Evolutionary conservation across 2,329 filamentous ascomycete species (phyloP).

Genomic region (Mariannaea sp.): DNA sequence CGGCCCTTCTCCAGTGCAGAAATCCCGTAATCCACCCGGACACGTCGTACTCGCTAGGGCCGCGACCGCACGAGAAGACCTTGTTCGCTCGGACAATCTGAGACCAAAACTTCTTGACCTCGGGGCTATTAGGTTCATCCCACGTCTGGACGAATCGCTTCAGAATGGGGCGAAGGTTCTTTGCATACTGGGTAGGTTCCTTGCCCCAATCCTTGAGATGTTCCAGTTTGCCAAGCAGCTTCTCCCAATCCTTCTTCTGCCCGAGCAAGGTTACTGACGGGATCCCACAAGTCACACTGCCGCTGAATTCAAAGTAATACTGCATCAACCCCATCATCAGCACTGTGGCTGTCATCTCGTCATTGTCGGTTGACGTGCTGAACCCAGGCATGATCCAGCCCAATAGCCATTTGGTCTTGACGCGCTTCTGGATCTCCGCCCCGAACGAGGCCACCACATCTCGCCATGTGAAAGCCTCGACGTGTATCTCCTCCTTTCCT

Average conservation of each 20-base stretch:
- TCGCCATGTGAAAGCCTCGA: constrained; percentile 34
- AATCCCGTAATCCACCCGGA: constrained; percentile 57
- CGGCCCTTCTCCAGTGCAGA: constrained; percentile 49
- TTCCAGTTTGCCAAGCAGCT: constrained; percentile 49
- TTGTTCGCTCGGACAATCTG: constrained; percentile 46
- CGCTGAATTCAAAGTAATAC: constrained; percentile 46
- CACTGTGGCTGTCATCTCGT: constrained; percentile 48
- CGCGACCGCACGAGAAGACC: constrained; percentile 37
- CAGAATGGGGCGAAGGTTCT: constrained; percentile 51
- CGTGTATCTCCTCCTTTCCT: constrained; percentile 48
- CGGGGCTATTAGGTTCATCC: constrained; percentile 43
- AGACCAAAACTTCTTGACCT: constrained; percentile 49
- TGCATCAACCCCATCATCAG: constrained; percentile 53
- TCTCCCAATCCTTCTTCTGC: constrained; percentile 45
- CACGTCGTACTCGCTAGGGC: constrained; percentile 43
- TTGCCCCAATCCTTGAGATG: constrained; percentile 49
- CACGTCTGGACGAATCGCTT: constrained; percentile 51
- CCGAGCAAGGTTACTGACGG: constrained; percentile 50
- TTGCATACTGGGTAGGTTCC: constrained; percentile 47
- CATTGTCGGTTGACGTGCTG: constrained; percentile 46
- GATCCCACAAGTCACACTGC: constrained; percentile 48
- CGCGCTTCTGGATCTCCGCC: constrained; percentile 46
- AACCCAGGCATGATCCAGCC: constrained; percentile 52
- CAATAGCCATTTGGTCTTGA: constrained; percentile 47
- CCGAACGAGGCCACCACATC: constrained; percentile 42